Percentiles rank a stretch among this genome's conserved stretches.
Evolutionary conservation across 2,329 filamentous ascomycete genomes (phyloP).

Genomic region (Penicillium psychrosexuale): DNA sequence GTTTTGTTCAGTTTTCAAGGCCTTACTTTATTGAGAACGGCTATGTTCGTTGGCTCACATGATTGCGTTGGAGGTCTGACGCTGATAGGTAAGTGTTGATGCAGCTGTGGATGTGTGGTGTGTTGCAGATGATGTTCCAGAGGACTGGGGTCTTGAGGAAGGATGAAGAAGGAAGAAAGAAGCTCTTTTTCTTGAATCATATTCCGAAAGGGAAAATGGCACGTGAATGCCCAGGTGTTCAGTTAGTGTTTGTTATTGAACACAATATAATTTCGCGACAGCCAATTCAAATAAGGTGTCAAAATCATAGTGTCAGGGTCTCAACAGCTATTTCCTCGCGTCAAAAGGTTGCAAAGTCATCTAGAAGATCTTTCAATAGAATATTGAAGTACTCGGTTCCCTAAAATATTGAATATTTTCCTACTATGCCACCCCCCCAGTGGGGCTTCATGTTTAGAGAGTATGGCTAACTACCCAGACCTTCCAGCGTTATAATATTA

Average conservation of each 20-base stretch:
- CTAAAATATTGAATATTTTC: too few relatives aligned
- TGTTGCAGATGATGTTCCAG: neutral
- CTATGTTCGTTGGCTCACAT: neutral
- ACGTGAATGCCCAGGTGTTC: neutral
- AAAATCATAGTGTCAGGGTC: neutral
- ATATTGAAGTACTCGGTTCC: neutral
- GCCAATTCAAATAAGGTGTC: neutral
- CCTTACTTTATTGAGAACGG: neutral
- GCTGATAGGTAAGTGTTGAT: neutral
- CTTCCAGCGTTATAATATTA: neutral
- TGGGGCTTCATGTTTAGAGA: neutral
- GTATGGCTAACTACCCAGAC: neutral
- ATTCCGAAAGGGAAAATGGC: neutral
- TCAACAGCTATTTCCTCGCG: neutral
- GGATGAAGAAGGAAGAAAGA: neutral
- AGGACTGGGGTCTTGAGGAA: neutral
- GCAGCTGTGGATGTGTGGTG: neutral
- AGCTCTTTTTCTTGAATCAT: neutral
- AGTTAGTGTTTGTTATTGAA: neutral
- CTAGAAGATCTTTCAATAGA: neutral
- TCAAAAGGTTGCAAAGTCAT: neutral
- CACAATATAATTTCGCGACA: neutral
- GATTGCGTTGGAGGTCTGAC: too few relatives aligned
- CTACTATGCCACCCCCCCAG: neutral
- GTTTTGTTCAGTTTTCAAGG: neutral